Evolutionary conservation across 1,139 yeast species (phyloP).

Genomic region (Eremothecium coryli): DNA sequence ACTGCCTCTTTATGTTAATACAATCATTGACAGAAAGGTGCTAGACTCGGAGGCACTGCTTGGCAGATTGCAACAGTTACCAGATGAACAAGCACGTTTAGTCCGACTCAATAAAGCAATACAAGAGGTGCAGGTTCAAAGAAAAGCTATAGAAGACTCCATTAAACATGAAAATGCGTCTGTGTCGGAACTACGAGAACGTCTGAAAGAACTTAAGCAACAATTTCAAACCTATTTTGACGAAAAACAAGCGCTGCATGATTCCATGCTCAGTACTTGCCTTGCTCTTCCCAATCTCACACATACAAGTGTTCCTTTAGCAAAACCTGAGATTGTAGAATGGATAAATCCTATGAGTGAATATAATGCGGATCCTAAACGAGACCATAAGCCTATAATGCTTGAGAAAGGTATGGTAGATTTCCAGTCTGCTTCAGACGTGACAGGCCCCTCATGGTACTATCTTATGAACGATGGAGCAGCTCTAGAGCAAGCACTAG

Average conservation of each 20-base stretch:
- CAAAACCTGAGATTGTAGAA: conserved; percentile 40
- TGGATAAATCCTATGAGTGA: conserved; percentile 39
- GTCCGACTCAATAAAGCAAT: conserved; percentile 19
- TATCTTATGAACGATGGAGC: conserved; percentile 84
- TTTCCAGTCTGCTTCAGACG: conserved; percentile 57
- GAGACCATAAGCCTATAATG: conserved; percentile 57
- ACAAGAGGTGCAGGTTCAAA: conserved; percentile 24
- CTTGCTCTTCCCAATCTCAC: conserved; percentile 64
- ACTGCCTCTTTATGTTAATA: conserved; percentile 35
- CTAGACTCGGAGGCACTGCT: conserved; percentile 24
- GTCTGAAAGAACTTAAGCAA: conserved; percentile 23
- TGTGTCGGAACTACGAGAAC: conserved; percentile 5
- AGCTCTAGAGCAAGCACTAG: conserved; percentile 75
- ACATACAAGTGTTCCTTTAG: conserved; percentile 40
- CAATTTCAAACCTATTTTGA: conserved; percentile 13
- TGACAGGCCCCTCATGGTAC: conserved; percentile 86
- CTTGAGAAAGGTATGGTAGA: conserved; percentile 42
- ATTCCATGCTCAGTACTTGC: conserved; percentile 27
- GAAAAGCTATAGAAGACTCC: conserved; percentile 26
- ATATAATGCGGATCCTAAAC: conserved; percentile 23
- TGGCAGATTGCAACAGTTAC: conserved; percentile 32
- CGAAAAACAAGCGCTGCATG: conserved; percentile 33
- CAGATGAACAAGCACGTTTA: conserved; percentile 21
- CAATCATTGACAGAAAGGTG: conserved; percentile 41
- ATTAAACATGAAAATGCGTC: conserved; percentile 20